Base-by-base conservation (phyloP, 805 yeast species). In the Trichomonascus vanleenenianus region DNA sequence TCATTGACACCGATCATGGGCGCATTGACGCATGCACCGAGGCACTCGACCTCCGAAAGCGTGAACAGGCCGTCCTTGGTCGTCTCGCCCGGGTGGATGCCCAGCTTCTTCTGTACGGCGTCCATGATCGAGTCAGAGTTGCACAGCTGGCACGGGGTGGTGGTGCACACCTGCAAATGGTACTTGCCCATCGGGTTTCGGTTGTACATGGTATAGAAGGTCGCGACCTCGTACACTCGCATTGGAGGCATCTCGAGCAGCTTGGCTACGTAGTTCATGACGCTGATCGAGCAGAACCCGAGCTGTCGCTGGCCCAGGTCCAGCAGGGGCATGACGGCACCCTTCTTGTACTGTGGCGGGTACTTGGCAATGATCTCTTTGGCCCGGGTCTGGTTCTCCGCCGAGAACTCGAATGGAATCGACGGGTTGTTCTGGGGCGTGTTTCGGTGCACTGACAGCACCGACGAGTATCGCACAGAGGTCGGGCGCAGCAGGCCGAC, bases 171-270 rank as follows among this genome's bases (percentile, higher is more conserved):
- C 64, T 85, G 95, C 45, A 85, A 67, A 62, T 83, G 84, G 63
- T 76, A 83, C 61, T 85, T 84, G 49, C 95, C 95, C 76, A 86
- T 79, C 42, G 95, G 95, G 53, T 75, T 72, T 64, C 93, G 78
- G 68, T 83, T 83, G 71, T 81, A 85, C 95, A 85, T 86, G 56
- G 95, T 85, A 68, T 85, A 85, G 70, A 85, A 85, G 36, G 95
- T 83, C 30, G 95, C 95, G 52, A 85, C 95, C 64, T 85, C 94
- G 65, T 85, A 85, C 27, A 85, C 95, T 68, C 95, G 78, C 95
- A 85, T 85, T 49, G 95, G 94, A 27, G 95, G 95, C 81, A 86
- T 83, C 58, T 84, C 91, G 57, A 85, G 73, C 59, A 82, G 58
- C 64, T 81, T 78, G 44, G 95, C 95, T 42, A 85, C 95, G 62